Percentiles rank a stretch among this genome's conserved stretches.
Evolutionary conservation across 306 rosid genomes (phyloP).

Genomic region (Castanea mollissima): DNA sequence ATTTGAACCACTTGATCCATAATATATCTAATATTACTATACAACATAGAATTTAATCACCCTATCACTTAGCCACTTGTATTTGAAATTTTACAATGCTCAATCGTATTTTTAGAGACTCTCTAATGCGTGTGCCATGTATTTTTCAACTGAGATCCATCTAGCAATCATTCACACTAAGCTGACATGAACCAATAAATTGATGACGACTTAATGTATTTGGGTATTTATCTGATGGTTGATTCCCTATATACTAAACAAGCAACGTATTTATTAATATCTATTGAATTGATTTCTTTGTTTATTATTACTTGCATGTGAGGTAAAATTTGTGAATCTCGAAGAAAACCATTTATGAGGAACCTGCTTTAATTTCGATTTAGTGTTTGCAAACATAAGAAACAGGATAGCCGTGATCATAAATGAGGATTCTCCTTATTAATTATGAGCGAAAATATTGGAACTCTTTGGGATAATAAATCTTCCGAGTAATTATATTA

Average conservation of each 20-base stretch:
- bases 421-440: constrained; percentile 32
- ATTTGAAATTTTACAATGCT: neutral
- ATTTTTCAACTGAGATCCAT: neutral
- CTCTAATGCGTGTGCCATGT: neutral
- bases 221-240: no score
- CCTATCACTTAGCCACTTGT: no score
- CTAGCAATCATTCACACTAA: neutral
- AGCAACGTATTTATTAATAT: no score
- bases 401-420: constrained; percentile 16
- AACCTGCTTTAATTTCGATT: neutral
- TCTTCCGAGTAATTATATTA: constrained; percentile 31
- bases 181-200: no score
- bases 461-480: constrained; percentile 32
- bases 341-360: neutral
- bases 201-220: no score
- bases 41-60: no score
- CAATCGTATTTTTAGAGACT: neutral
- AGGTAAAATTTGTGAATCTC: neutral
- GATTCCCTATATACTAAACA: no score
- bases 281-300: no score
- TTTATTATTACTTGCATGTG: no score
- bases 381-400: constrained; percentile 18
- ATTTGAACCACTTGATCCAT: no score
- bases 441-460: constrained; percentile 28
- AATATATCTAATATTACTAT: no score